These are phyloP conservation scores for Ceratobasidium sp. DNA, from an alignment of 1,284 basidiomycete genomes.

Conservation along the genomic window DNA sequence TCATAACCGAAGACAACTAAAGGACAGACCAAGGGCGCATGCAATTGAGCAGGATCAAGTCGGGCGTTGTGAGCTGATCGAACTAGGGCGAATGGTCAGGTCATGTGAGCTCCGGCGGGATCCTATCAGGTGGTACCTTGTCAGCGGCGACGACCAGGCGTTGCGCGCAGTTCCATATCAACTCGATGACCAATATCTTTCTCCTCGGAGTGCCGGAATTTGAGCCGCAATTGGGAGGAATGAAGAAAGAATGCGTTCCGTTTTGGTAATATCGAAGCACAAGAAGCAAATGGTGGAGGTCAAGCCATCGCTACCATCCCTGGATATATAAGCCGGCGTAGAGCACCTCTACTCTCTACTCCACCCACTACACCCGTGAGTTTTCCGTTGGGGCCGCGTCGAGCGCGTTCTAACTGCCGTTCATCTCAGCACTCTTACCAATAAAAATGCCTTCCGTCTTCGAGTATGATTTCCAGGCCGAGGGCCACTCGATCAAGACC, in stretches of 20 bases:
- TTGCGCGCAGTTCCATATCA: background rate
- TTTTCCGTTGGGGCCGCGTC: background rate
- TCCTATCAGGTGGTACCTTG: background rate
- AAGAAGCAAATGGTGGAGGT: background rate
- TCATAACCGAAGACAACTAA: background rate
- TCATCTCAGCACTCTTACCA: background rate
- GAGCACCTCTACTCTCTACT: background rate
- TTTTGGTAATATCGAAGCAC: background rate
- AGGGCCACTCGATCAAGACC: slow-evolving; percentile 28
- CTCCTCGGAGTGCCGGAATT: background rate
- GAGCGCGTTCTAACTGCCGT: background rate
- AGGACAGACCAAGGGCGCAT: background rate
- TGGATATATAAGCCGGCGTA: background rate
- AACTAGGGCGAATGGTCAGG: background rate
- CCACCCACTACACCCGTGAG: background rate
- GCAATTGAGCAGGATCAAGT: background rate
- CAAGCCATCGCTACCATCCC: background rate
- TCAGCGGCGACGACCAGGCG: background rate
- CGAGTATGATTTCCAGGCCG: slow-evolving; percentile 38
- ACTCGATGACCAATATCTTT: background rate
- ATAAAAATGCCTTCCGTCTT: slow-evolving; percentile 37
- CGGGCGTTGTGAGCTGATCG: background rate
- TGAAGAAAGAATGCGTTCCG: background rate
- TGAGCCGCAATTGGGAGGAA: background rate
- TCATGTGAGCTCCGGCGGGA: background rate